Evolutionary conservation across 2,329 filamentous ascomycete genomes (phyloP), one percentile per base, ranked within the genome.

Genomic region (Spiromastix sp.): DNA sequence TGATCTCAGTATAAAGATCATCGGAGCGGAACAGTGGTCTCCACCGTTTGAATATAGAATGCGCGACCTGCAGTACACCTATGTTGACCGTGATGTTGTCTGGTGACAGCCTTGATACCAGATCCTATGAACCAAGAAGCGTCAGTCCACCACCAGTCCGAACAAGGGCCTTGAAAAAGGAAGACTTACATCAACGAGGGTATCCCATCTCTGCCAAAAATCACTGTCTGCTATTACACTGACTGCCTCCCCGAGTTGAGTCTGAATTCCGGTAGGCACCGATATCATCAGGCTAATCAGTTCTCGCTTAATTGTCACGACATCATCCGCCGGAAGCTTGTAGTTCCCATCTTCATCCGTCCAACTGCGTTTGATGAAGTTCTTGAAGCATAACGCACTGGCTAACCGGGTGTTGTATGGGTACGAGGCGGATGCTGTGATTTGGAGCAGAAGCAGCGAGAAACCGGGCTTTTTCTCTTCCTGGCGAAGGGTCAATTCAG

Each of bases 31-130:
- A 95, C 26, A 98, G 71, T 6, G 91, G 93, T 45, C 91, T 75
- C 91, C 91, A 98, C 58, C 91, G 73, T 57, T 82, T 84, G 65
- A 96, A 98, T 50, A 98, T 96, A 32, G 91, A 96, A 63, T 98
- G 91, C 48, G 93, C 93, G 29, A 98, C 91, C 62, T 94, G 86
- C 41, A 98, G 70, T 12, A 98, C 91, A 46, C 91, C 93, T 50
- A 87, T 85, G 61, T 96, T 98, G 57, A 86, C 72, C 46, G 80
- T 79, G 40, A 81, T 77, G 56, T 96, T 83, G 48, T 81, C 78
- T 9, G 80, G 71, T 3, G 85, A 89, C 43, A 98, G 74, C 31
- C 87, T 79, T 32, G 81, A 84, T 47, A 94, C 86, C 40, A 98
- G 78, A 59, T 98, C 87, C 73, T 83, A 42, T 16, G 27, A 36